Evolutionary conservation across 2,329 filamentous ascomycete species (phyloP), one percentile per base, ranked within the genome.

Genomic region (Colletotrichum caudatum): DNA sequence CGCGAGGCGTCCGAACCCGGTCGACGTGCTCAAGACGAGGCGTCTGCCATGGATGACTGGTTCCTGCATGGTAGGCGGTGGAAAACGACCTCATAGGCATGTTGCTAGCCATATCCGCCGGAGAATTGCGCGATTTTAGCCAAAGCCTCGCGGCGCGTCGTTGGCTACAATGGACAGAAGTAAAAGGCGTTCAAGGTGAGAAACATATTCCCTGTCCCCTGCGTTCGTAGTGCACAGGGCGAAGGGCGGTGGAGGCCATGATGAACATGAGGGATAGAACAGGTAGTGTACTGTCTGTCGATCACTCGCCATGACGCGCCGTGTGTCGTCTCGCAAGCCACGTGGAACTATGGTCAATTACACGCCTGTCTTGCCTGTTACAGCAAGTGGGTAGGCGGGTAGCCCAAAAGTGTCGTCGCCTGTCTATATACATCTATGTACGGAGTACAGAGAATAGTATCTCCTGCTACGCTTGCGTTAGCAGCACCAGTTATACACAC

Each of bases 1-100:
- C 33, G 48, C 50, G 60, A 69, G 69, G 69, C 65, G 65, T 69
- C 56, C 59, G 16, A 18, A 51, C 64, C 50, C 62, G 46, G 53
- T 33, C 46, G 65, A 60, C 50, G 54, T 29, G 29, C 37, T 26
- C 23, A 50, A 20, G 39, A 59, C 33, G 54, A 71, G 69, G 69
- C 65, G 59, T 54, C 59, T 26, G 29, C 59, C 59, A 56, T 64
- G 65, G 51, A 46, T 56, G 53, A 62, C 46, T 62, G 60, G 46
- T 26, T 5, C 26, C 6, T 3, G 29, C 29, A 29, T 4, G 5
- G 29, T 29, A 35, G 18, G 14, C 20, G 5, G 41, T 12, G 20
- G 7, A 61, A 60, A 46, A 20, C 57, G 9, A 33, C 41, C n/a
- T 14, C 12, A 29, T 61, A 5, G 33, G 11, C 18, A 14, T 35